These are phyloP conservation scores for Diaporthe helianthi DNA, from an alignment of 2,329 filamentous ascomycete genomes.

Conservation along the genomic window DNA sequence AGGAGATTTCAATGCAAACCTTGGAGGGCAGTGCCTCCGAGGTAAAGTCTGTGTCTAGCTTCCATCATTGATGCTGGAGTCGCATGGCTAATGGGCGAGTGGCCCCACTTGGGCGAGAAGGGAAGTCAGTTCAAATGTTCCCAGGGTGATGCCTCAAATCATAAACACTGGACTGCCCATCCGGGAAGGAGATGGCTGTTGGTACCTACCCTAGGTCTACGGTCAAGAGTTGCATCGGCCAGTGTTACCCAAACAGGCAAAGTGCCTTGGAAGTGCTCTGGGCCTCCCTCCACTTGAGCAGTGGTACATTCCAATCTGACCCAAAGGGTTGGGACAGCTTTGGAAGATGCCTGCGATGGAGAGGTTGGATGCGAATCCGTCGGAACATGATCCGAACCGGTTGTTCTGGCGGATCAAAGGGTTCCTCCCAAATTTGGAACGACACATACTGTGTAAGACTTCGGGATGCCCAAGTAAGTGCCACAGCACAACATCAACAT, in stretches of 20 bases:
- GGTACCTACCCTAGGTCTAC: too few relatives aligned
- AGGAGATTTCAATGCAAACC: constrained; percentile 10
- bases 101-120: not conserved
- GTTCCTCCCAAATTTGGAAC: not conserved
- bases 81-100: constrained; percentile 5
- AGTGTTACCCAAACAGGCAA: constrained; percentile 21
- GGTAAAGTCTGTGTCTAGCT: constrained; percentile 5
- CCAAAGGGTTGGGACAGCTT: not conserved
- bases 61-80: not conserved
- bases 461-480: too few relatives aligned
- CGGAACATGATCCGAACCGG: constrained; percentile 8
- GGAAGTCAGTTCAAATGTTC: constrained; percentile 4
- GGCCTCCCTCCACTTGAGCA: not conserved
- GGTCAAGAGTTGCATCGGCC: constrained; percentile 24
- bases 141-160: constrained; percentile 12
- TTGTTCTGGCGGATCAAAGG: too few relatives aligned
- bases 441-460: too few relatives aligned
- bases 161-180: constrained; percentile 5
- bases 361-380: not conserved
- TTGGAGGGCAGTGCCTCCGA: constrained; percentile 12
- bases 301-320: not conserved
- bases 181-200: constrained; percentile 12
- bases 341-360: not conserved
- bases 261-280: not conserved
- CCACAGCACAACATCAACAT: too few relatives aligned